Conservation (phyloP, 1,284 basidiomycete species). For the Ceratobasidium sp. region DNA sequence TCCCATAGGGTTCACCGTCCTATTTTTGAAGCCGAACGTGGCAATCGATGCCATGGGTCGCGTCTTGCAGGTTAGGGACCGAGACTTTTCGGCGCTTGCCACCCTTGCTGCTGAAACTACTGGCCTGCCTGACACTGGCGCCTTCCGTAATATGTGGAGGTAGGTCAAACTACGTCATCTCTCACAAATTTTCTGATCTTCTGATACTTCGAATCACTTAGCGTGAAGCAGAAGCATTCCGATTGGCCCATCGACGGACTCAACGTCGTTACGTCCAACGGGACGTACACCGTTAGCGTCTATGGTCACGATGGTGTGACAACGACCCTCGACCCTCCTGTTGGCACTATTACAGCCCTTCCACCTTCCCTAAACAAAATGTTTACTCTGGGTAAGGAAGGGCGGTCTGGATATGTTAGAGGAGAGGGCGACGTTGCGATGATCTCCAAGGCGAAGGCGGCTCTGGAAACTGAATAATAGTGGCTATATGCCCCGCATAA, state of each 20-base stretch:
- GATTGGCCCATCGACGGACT: conserved; percentile 23
- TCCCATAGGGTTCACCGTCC: conserved; percentile 58
- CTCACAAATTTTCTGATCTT: neutral
- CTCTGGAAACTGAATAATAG: neutral
- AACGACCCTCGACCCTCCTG: conserved; percentile 9
- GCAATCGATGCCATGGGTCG: conserved; percentile 62
- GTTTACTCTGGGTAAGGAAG: conserved; percentile 10
- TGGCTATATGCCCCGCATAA: neutral
- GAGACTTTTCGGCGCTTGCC: conserved; percentile 59
- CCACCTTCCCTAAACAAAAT: conserved; percentile 5
- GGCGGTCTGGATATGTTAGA: neutral
- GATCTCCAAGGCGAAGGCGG: conserved; percentile 12
- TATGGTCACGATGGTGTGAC: conserved; percentile 34
- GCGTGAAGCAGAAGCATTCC: conserved; percentile 15
- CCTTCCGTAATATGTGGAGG: conserved; percentile 63
- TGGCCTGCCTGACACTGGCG: conserved; percentile 56
- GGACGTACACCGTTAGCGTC: neutral
- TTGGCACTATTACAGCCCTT: neutral
- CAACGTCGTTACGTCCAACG: neutral
- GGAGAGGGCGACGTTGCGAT: neutral
- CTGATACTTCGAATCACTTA: neutral
- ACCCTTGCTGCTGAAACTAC: conserved; percentile 55
- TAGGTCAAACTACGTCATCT: neutral
- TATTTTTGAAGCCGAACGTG: conserved; percentile 60
- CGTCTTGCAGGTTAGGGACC: conserved; percentile 56